Evolutionary conservation across 1,284 basidiomycete species (phyloP), one percentile per base, ranked within the genome.

Genomic region (Trichosporon asahii): DNA sequence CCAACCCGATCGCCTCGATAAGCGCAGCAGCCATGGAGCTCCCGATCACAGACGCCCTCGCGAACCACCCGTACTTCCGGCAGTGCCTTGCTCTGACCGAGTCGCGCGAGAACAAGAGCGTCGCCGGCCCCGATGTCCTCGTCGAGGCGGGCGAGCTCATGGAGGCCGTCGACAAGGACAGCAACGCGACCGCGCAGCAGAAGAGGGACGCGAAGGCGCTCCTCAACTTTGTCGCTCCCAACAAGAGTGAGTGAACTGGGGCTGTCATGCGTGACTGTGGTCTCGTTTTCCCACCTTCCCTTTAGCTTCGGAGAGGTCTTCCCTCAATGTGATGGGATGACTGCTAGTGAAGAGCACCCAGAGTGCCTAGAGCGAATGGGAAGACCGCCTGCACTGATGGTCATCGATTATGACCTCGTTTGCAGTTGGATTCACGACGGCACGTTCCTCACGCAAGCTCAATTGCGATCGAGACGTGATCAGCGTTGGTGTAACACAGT

Each of bases 161-260:
- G 78, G 94, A 92, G 83, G 88, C 95, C 83, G 89, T 96, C 76
- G 89, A 91, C n/a, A 93, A 91, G 46, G 94, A 94, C 82, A 91
- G 93, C 68, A 93, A 93, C 46, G 80, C 81, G 40, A 80, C 78
- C 73, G 55, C 55, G 2, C 27, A 29, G 57, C 57, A 61, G 57
- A 15, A 27, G 15, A 31, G 57, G 29, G 57, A 61, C 57, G 57
- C 57, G 2, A 61, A 61, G 57, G 27, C 57, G 57, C 29, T 61
- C 18, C 57, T 61, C 27, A 61, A 61, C 29, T 61, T 61, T 61
- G 57, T 61, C 12, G 57, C 57, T 2, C 57, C 57, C 2, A 61
- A 61, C 57, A 61, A 61, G 57, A 61, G 57, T 61, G 57, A 61
- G 57, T 61, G 11, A 2, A 15, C 27, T 27, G 11, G 7, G 9